These are phyloP conservation scores for Trichaptum fuscoviolaceum DNA, from an alignment of 768 basidiomycete species.

Conservation along the genomic window DNA sequence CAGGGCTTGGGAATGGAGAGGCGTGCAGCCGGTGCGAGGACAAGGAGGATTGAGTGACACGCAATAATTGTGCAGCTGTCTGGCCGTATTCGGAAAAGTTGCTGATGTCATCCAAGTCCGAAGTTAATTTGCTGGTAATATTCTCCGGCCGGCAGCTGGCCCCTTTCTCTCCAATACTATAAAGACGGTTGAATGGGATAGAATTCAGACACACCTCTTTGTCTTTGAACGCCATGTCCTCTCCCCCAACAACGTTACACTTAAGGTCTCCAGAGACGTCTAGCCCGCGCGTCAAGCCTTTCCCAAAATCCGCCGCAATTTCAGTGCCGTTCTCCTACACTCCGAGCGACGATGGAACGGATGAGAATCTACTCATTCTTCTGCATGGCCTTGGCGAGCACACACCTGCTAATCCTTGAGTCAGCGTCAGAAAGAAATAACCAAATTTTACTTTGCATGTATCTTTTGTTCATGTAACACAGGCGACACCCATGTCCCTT, in stretches of 20 bases:
- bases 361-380: constrained; percentile 80
- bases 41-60: not conserved
- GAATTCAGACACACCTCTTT: not conserved
- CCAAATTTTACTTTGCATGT: constrained; percentile 1
- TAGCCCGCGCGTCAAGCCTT: constrained; percentile 34
- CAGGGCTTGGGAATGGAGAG: not conserved
- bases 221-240: not conserved
- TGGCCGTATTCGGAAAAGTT: not conserved
- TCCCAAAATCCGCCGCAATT: constrained; percentile 41
- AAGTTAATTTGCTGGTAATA: not conserved
- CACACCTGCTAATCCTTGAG: not conserved
- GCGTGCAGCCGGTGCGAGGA: not conserved
- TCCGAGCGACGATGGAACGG: constrained; percentile 76
- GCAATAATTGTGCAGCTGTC: not conserved
- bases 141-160: not conserved
- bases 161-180: not conserved
- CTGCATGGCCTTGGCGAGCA: constrained; percentile 79
- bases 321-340: constrained; percentile 59
- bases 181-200: not conserved
- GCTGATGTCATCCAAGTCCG: not conserved
- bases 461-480: constrained; percentile 1
- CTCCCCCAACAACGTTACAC: not conserved
- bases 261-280: not conserved
- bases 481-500: constrained; percentile 83
- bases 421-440: not conserved